These are phyloP conservation scores for Pyronema omphalodes DNA, from an alignment of 495 filamentous ascomycete genomes.

Conservation along the genomic window DNA sequence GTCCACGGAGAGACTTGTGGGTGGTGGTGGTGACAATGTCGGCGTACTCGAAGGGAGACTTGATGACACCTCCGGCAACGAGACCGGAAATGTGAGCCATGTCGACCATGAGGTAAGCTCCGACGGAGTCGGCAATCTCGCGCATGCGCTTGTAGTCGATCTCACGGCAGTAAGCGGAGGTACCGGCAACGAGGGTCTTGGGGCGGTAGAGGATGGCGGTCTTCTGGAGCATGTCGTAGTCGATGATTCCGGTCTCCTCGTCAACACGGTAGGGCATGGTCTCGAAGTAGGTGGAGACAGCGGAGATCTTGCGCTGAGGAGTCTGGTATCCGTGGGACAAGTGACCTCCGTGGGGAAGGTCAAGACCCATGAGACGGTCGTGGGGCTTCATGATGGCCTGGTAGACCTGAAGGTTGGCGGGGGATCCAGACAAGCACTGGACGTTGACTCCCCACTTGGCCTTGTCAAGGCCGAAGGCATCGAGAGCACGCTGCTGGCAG, in stretches of 20 bases:
- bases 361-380: constrained; percentile 91
- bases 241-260: constrained; percentile 85
- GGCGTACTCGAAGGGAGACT: constrained; percentile 80
- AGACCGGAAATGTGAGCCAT: constrained; percentile 99
- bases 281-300: constrained; percentile 87
- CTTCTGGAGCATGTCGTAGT: constrained; percentile 84
- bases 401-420: constrained; percentile 96
- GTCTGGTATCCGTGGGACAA: constrained; percentile 98
- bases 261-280: constrained; percentile 85
- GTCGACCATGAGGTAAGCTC: constrained; percentile 86
- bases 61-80: constrained; percentile 81
- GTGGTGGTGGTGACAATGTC: constrained; percentile 98
- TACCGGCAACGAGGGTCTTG: constrained; percentile 89
- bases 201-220: constrained; percentile 89
- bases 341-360: constrained; percentile 95
- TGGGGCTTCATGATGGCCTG: constrained; percentile 96
- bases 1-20: constrained; percentile 97
- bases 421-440: constrained; percentile 78
- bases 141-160: constrained; percentile 97
- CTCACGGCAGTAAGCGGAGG: constrained; percentile 93
- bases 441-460: constrained; percentile 98
- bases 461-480: constrained; percentile 72
- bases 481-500: constrained; percentile 86
- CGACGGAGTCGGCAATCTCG: constrained; percentile 84
- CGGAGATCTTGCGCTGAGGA: constrained; percentile 77